Base-by-base conservation (phyloP, 768 basidiomycete species). In the Tylopilus plumbeoviolaceoides region DNA sequence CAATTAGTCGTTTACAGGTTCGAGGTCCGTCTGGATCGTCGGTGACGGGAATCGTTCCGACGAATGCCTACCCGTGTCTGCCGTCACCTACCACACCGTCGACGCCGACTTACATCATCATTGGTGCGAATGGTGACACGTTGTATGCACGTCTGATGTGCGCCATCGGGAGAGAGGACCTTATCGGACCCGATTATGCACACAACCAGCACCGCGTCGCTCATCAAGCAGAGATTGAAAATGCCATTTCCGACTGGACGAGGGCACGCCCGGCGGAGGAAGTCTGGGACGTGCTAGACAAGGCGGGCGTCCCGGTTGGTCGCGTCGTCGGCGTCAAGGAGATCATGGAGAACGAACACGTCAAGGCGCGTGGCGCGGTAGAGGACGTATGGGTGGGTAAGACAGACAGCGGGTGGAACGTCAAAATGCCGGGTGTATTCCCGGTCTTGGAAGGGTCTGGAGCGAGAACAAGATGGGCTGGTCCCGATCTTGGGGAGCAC, bases 1-100 rank as follows among this genome's bases (percentile, higher is more conserved):
- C 17, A 10, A n/a, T 12, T 36, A 5, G 15, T 35, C 30, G 21
- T 4, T 23, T 2, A 7, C 43, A 85, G 83, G 76, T 80, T 56
- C 82, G 86, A 36, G 81, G 85, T 11, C 86, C 85, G 2, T 88
- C 86, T 9, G 85, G 85, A 20, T 87, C 85, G 7, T 87, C 85
- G 4, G 76, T 88, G 27, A 88, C 85, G 0, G 85, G 86, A 1
- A 86, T 88, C 36, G 86, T 87, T 8, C 85, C 86, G 1, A 87
- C 84, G 10, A 87, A 87, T 59, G 85, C 84, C 5, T 86, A 85
- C 63, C 85, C 84, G 4, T 87, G 85, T 68, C 72, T 76, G 23
- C 77, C 83, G 8, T 71, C 77, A 11, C 67, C 59, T 1, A 54
- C 72, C 33, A 54, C 77, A 0, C 73, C 77, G 2, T 53, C 60